Conservation (phyloP, 768 basidiomycete genomes). For the Lactifluus volemus region DNA sequence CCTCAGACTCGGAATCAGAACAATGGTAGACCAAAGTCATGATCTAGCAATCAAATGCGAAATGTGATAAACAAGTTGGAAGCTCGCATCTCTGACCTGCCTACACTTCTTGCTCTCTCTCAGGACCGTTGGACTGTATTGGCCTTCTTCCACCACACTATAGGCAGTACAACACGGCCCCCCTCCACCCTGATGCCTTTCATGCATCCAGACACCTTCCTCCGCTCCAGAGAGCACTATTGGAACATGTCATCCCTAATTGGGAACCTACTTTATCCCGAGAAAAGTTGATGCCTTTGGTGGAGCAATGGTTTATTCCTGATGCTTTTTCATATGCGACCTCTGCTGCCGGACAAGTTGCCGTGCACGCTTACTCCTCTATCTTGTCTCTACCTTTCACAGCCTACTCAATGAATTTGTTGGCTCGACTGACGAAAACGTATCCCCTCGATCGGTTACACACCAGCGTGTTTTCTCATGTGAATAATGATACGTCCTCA, state of each 20-base stretch:
- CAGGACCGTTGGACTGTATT: constrained; percentile 47
- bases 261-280: constrained; percentile 57
- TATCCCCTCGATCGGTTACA: constrained; percentile 69
- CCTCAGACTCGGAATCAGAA: neutral
- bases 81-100: constrained; percentile 35
- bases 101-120: constrained; percentile 48
- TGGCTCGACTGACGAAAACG: constrained; percentile 44
- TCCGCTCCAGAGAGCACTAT: constrained; percentile 52
- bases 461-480: constrained; percentile 36
- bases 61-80: constrained; percentile 25
- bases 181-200: constrained; percentile 29
- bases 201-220: constrained; percentile 35
- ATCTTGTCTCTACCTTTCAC: constrained; percentile 45
- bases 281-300: constrained; percentile 35
- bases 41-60: constrained; percentile 20
- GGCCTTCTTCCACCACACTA: constrained; percentile 54
- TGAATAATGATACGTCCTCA: constrained; percentile 11
- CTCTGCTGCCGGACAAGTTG: constrained; percentile 42
- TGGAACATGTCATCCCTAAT: constrained; percentile 56
- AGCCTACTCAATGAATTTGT: constrained; percentile 40
- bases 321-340: constrained; percentile 46
- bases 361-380: constrained; percentile 54
- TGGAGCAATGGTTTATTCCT: constrained; percentile 71
- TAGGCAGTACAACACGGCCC: constrained; percentile 33
- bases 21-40: neutral